Conservation (phyloP, 1,139 yeast species). For the Kodamaea alishanica region DNA sequence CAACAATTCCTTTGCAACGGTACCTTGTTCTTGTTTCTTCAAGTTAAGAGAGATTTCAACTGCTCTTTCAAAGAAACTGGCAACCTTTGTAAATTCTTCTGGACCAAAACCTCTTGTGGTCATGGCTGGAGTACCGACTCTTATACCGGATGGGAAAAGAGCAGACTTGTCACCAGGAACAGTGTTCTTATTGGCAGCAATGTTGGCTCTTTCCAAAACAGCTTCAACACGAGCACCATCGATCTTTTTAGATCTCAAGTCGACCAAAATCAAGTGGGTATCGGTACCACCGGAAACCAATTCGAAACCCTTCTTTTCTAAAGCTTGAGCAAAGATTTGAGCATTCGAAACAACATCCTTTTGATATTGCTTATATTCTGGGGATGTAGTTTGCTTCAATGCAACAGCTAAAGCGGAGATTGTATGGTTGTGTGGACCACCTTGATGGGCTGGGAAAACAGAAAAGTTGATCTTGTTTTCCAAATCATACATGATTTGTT, state of each 20-base stretch:
- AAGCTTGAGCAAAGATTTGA: conserved; percentile 66
- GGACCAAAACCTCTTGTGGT: conserved; percentile 90
- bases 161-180: conserved; percentile 97
- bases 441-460: conserved; percentile 98
- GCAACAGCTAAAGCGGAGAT: conserved; percentile 95
- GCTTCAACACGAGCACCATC: conserved; percentile 97
- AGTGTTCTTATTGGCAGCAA: conserved; percentile 94
- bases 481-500: conserved; percentile 80
- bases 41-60: conserved; percentile 61
- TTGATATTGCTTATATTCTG: conserved; percentile 86
- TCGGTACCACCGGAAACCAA: conserved; percentile 93
- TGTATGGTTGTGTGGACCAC: conserved; percentile 98
- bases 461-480: conserved; percentile 91
- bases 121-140: conserved; percentile 99
- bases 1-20: conserved; percentile 59
- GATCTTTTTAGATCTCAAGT: conserved; percentile 76
- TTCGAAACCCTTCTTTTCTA: conserved; percentile 63
- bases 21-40: conserved; percentile 58
- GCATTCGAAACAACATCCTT: conserved; percentile 79
- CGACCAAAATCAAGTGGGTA: conserved; percentile 85
- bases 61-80: conserved; percentile 74
- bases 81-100: conserved; percentile 73
- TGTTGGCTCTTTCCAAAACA: conserved; percentile 81
- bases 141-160: conserved; percentile 88
- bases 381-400: conserved; percentile 80